These are phyloP conservation scores for Rhodotorula toruloides DNA, from an alignment of 768 basidiomycete species.

Conservation along the genomic window DNA sequence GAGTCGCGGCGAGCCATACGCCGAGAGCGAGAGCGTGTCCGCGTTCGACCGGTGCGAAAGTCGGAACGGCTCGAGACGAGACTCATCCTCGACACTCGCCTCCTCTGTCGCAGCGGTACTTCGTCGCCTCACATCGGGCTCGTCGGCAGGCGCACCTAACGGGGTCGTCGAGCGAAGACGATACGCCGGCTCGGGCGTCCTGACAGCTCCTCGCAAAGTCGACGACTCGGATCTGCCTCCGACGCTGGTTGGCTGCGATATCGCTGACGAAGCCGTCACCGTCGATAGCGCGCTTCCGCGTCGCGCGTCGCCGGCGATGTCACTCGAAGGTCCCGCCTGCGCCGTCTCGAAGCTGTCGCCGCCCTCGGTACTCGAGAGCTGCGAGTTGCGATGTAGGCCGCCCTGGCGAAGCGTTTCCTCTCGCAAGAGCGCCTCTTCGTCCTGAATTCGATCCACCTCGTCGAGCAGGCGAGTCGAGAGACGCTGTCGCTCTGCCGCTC, in stretches of 20 bases:
- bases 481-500: not conserved
- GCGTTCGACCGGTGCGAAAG: not conserved
- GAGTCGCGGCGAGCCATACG: not conserved
- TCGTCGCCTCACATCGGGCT: not conserved
- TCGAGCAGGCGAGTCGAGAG: constrained; percentile 10
- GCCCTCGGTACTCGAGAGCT: not conserved
- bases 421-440: not conserved
- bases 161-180: not conserved
- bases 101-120: not conserved
- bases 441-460: not conserved
- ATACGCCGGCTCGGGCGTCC: constrained; percentile 3
- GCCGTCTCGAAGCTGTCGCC: not conserved
- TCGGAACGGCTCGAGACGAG: not conserved
- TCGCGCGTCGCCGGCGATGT: not conserved
- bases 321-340: not conserved
- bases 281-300: not conserved
- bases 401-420: not conserved
- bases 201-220: constrained; percentile 2
- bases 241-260: constrained; percentile 4
- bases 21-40: not conserved
- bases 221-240: constrained; percentile 7
- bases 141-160: not conserved
- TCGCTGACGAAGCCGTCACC: not conserved
- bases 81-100: not conserved
- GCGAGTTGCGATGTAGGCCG: not conserved